These are phyloP conservation scores for Nakazawaea sp. DNA, from an alignment of 805 yeast species.

Conservation along the genomic window DNA sequence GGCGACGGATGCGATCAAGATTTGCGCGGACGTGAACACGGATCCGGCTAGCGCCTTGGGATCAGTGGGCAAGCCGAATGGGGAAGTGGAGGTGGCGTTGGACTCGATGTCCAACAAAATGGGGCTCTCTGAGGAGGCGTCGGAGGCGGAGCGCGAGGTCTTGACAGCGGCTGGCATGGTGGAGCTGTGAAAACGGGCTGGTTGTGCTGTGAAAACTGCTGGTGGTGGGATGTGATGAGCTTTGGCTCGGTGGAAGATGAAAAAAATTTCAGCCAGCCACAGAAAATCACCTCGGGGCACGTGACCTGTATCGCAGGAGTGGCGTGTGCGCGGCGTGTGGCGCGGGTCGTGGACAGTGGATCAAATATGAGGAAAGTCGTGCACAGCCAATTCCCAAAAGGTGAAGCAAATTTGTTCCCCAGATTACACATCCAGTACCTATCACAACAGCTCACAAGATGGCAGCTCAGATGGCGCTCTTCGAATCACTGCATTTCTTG, in stretches of 20 bases:
- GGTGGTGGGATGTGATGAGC: too few relatives aligned
- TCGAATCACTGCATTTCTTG: too few relatives aligned
- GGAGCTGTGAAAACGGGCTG: too few relatives aligned
- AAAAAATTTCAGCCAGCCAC: background rate
- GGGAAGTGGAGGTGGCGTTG: slow-evolving; percentile 33
- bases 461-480: too few relatives aligned
- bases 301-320: too few relatives aligned
- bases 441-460: too few relatives aligned
- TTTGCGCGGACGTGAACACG: slow-evolving; percentile 46
- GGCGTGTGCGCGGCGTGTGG: background rate
- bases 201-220: too few relatives aligned
- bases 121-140: slow-evolving; percentile 32
- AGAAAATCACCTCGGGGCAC: background rate
- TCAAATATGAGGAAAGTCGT: too few relatives aligned
- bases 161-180: slow-evolving; percentile 1
- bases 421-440: too few relatives aligned
- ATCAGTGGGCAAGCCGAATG: slow-evolving; percentile 59
- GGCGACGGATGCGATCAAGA: slow-evolving; percentile 47
- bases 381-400: too few relatives aligned
- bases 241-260: background rate
- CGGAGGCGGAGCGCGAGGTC: slow-evolving; percentile 23
- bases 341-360: background rate
- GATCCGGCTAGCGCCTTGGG: slow-evolving; percentile 42
- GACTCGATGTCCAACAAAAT: slow-evolving; percentile 17
- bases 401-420: too few relatives aligned